These are phyloP conservation scores for Zygosaccharomyces lentus DNA, from an alignment of 805 yeast genomes.

Conservation along the genomic window DNA sequence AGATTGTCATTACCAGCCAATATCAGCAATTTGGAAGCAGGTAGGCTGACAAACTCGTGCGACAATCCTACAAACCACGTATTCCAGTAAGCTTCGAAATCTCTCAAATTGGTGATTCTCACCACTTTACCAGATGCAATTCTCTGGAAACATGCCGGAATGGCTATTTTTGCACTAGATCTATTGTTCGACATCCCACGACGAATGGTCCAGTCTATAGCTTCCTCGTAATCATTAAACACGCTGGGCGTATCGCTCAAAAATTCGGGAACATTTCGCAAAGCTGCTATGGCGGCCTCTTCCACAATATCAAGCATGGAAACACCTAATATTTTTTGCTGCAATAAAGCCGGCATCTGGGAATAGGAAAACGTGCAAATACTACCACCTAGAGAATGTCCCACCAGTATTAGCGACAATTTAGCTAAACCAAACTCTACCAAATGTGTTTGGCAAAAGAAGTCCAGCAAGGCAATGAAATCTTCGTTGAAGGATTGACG, in stretches of 20 bases:
- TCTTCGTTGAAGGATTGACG: slow-evolving; percentile 56
- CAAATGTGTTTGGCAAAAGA: slow-evolving; percentile 32
- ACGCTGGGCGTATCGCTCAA: slow-evolving; percentile 57
- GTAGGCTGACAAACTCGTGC: slow-evolving; percentile 42
- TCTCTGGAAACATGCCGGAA: slow-evolving; percentile 58
- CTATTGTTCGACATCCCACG: slow-evolving; percentile 50
- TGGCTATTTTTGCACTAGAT: slow-evolving; percentile 67
- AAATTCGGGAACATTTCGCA: slow-evolving; percentile 63
- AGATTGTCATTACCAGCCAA: slow-evolving; percentile 86
- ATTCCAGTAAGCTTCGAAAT: slow-evolving; percentile 69
- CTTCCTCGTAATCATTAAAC: slow-evolving; percentile 52
- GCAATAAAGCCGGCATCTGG: slow-evolving; percentile 19
- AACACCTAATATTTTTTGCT: slow-evolving; percentile 53
- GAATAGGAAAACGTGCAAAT: slow-evolving; percentile 55
- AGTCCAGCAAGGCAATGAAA: slow-evolving; percentile 44
- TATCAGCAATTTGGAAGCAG: slow-evolving; percentile 65
- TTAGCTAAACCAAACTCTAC: slow-evolving; percentile 8
- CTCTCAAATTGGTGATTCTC: slow-evolving; percentile 64
- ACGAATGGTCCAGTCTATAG: slow-evolving; percentile 79
- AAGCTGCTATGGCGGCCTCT: slow-evolving; percentile 76
- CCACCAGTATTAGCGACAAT: slow-evolving; percentile 54
- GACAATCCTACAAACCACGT: slow-evolving; percentile 80
- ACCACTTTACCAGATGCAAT: slow-evolving; percentile 26
- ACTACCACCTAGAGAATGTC: slow-evolving; percentile 93
- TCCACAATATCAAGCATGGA: slow-evolving; percentile 89